Evolutionary conservation across 1,284 basidiomycete genomes (phyloP), one percentile per base, ranked within the genome.

Genomic region (Thecaphora frezii): DNA sequence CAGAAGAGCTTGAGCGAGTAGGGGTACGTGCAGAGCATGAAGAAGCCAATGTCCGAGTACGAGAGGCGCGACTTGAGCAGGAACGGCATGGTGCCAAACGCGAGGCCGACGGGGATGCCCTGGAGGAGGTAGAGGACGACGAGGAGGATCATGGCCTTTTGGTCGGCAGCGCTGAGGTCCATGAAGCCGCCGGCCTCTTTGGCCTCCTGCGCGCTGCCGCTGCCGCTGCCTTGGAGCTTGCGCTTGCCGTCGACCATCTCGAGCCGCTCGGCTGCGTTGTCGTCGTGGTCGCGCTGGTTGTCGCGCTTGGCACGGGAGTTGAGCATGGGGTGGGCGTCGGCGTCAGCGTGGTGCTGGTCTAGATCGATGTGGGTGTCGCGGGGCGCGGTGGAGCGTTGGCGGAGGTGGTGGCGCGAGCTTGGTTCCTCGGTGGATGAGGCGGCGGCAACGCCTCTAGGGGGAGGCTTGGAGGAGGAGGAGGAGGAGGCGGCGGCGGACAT

Each of bases 1-100:
- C 96, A 98, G 62, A 98, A 81, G 51, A 99, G 82, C 81, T 99
- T 99, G 74, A 98, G 86, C 33, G 91, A 94, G 82, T 98, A 98
- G 10, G 96, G 96, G 83, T 97, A 98, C 59, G 88, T 89, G 54
- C 91, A 88, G 42, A 99, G 85, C 46, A 92, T 90, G 81, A 98
- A 97, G 25, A 93, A 86, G 56, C 90, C 96, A 51, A 99, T 86
- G 81, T 97, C 92, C 28, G 92, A 93, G 82, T 99, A 98, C 41
- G 91, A 93, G 57, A 99, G 81, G 79, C 94, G 89, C 70, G 96
- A 88, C 81, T 91, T 89, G 56, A 98, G 86, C 79, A 98, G 86
- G 84, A 97, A 97, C 25, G 96, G 94, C 30, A 99, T 87, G 28
- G 94, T 97, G 62, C 94, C 96, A 57, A 83, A 81, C 22, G 81